Evolutionary conservation across 2,329 filamentous ascomycete genomes (phyloP).

Genomic region (Ilyonectria robusta): DNA sequence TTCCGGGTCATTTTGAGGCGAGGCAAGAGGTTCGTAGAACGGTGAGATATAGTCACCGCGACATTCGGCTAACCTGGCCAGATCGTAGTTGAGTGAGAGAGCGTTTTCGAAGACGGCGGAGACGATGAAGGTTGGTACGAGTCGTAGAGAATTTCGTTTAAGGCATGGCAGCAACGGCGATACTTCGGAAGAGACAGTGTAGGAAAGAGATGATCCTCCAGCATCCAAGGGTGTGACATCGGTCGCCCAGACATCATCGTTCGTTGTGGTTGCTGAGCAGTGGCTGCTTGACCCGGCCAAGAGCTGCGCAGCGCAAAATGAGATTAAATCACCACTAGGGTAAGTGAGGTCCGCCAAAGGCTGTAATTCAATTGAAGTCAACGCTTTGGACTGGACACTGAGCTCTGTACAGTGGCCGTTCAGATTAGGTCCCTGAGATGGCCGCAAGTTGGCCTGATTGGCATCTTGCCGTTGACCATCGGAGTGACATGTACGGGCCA

Average conservation of each 20-base stretch:
- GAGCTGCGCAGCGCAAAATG: background rate
- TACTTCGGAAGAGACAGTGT: background rate
- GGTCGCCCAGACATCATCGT: background rate
- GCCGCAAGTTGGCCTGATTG: background rate
- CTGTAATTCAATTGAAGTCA: background rate
- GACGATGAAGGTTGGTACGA: conserved; percentile 38
- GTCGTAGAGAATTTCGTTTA: conserved; percentile 34
- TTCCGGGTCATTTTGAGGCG: conserved; percentile 11
- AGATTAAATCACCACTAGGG: background rate
- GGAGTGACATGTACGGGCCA: background rate
- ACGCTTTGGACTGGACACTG: background rate
- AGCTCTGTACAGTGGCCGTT: background rate
- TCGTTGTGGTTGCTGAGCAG: background rate
- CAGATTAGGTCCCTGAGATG: background rate
- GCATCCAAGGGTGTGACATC: background rate
- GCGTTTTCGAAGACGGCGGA: conserved; percentile 43
- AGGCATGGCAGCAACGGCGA: conserved; percentile 23
- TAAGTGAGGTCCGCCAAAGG: background rate
- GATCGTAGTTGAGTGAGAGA: conserved; percentile 34
- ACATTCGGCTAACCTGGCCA: conserved; percentile 32
- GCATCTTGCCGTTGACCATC: background rate
- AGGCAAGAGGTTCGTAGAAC: conserved; percentile 40
- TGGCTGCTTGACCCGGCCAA: background rate
- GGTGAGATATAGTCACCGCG: conserved; percentile 35
- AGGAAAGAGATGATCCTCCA: background rate